A percentile compares a stretch with the other conserved stretches of the same genome.
These are phyloP conservation scores for Colletotrichum eleusines DNA, from an alignment of 2,329 filamentous ascomycete species.

Conservation along the genomic window DNA sequence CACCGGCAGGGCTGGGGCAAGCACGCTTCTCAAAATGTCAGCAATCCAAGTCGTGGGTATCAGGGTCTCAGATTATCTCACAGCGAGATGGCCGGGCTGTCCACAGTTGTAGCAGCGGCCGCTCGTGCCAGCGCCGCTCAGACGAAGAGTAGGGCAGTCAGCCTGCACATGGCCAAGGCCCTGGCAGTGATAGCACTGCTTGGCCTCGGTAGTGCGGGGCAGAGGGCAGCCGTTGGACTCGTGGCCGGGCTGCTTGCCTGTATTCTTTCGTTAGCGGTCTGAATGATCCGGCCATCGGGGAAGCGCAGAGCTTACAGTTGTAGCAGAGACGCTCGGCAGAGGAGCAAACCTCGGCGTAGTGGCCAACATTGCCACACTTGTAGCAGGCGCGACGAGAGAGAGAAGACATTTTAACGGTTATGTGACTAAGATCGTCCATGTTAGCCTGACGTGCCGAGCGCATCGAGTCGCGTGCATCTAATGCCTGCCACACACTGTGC, in stretches of 20 bases:
- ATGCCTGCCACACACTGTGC: not conserved
- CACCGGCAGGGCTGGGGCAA: conserved; percentile 80
- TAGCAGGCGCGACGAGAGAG: conserved; percentile 87
- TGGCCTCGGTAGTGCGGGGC: conserved; percentile 96
- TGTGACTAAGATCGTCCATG: conserved; percentile 10
- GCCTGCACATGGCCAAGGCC: conserved; percentile 98
- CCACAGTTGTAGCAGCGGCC: conserved; percentile 98
- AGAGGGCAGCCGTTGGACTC: conserved; percentile 98
- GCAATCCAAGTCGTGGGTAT: not conserved
- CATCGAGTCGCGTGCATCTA: not conserved
- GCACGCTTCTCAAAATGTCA: conserved; percentile 68
- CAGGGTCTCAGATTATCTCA: conserved; percentile 58
- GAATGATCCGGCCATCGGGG: not conserved
- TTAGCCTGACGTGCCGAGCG: conserved; percentile 45
- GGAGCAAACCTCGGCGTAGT: conserved; percentile 91
- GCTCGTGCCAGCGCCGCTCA: conserved; percentile 84
- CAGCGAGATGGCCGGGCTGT: conserved; percentile 90
- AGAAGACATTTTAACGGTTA: conserved; percentile 74
- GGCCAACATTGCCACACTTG: conserved; percentile 86
- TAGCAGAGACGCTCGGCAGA: conserved; percentile 99
- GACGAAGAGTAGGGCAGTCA: conserved; percentile 94
- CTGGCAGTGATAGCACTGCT: conserved; percentile 99
- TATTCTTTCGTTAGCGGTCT: conserved; percentile 25
- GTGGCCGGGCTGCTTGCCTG: conserved; percentile 89
- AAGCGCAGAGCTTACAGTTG: conserved; percentile 80